Base-by-base conservation (phyloP, 345 rosid species). In the Gossypium rotundifolium region DNA sequence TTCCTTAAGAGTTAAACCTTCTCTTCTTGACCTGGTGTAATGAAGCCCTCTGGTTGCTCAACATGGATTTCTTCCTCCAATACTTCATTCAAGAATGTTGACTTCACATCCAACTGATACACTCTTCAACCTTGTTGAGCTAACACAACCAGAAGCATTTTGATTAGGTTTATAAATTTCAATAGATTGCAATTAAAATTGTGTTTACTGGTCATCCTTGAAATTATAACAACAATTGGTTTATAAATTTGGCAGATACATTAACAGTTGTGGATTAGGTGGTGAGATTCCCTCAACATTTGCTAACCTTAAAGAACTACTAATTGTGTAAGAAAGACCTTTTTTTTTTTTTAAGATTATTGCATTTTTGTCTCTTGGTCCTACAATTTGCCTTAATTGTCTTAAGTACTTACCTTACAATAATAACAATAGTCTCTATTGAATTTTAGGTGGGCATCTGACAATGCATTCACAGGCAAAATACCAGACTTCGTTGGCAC, bases 211-310 rank as follows among this genome's bases (percentile, higher is more conserved):
- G 38, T 29, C 38, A 29, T 29, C 38, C 38, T 29, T 29, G 38
- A 29, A 29, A 4, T 29, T 52, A 14, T 48, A 25, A 46, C 13
- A 25, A 3, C 42, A 46, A 7, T 25, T 70, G 42, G 25, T 70
- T 51, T 25, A 27, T 72, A 3, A 33, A 51, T 45, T 20, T 78
- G 74, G 60, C 87, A 90, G 94, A 23, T 84, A 83, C 72, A 64
- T 84, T 25, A 81, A 69, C 18, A 90, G 91, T 58, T 79, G 89
- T 74, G 90, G 90, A 69, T 82, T 88, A 59, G 78, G 82, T 48
- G 94, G 94, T 13, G 80, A 65, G 61, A 84, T 88, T 79, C 94
- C 94, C 3, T 81, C 85, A n/a, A 75, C 87, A 59, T 84, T 91
- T 64, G 75, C 89, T 70, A 90, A 77, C 74, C 75, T 88, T 48